Base-by-base conservation (phyloP, 2,329 filamentous ascomycete species). In the Calonectria hawksworthii region DNA sequence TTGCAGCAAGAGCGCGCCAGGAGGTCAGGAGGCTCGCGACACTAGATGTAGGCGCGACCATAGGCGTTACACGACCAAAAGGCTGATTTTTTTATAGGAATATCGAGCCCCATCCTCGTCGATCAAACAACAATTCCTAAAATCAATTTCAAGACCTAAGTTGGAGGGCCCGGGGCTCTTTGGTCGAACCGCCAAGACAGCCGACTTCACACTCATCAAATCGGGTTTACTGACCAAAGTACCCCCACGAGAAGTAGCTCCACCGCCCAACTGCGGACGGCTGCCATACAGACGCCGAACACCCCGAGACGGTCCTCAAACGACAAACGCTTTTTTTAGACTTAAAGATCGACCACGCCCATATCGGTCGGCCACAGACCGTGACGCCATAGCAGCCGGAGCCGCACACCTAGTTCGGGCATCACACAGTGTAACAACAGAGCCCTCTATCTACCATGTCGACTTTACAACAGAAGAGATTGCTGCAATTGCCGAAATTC, bases 391-490 rank as follows among this genome's bases (percentile, higher is more conserved):
- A 51, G 75, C 76, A 13, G 76, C 72, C 21, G 83, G 84, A 4
- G 59, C 78, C 28, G 73, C 68, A 38, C 66, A 67, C 4, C 67
- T 66, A 0, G 23, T 79, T 41, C 71, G 50, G 9, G 32, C 63
- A 6, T 38, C 51, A 50, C 68, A 26, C 13, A 69, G 75, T 23
- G 52, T 68, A 23, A 30, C 50, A 13, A 52, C 70, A 10, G 63
- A 77, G 11, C 78, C 77, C 21, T 64, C 54, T 3, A 77, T 83
- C 0, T 84, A 88, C 23, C 89, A 90, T 74, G 87, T 89, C 9
- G 89, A 90, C 77, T 89, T 90, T 52, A 82, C 83, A 0, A 54
- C 74, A 0, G 80, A 84, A 0, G 89, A 90, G 73, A 76, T 87
- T 11, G 68, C 72, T 34, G 32, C 78, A 21, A 81, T 85, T 23